Evolutionary conservation across 202 grass and related monocot species (phyloP), one percentile per base, ranked within the genome.

Genomic region (Zizania palustris): DNA sequence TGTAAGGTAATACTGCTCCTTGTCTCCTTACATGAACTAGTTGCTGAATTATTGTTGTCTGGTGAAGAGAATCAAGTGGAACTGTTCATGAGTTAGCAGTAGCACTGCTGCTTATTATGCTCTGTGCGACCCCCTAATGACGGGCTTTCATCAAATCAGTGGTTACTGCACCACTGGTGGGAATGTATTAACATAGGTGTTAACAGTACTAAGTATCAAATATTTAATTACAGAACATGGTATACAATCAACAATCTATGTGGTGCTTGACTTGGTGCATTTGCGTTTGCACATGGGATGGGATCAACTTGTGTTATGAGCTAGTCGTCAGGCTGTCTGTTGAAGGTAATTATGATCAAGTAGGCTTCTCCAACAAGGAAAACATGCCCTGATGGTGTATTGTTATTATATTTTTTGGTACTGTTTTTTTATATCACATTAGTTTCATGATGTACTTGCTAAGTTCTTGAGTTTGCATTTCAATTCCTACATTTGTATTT

Each of bases 401-500:
- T 3, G 0, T 41, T 11, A 12, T 45, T 60, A 3, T 12, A 20
- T 58, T 59, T 3, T 50, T 7, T 60, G 56, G 59, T 45, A 9
- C 59, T 67, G 11, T 67, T 36, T 42, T 42, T 74, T 75, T 22
- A 72, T 75, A 16, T 40, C 56, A 12, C 48, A 6, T 21, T 50
- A 48, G 5, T 36, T 74, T 60, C 22, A 3, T 49, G 5, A 77
- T 5, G 33, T 55, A 21, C 37, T 84, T 18, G 11, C 28, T 43
- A 53, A 60, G 69, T 20, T 14, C 6, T 67, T 50, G 51, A 39
- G 9, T 48, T 58, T 57, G 14, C 58, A 68, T 8, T 62, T 73
- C 7, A 42, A 4, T 50, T 81, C 6, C 40, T 76, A 41, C 19
- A 72, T 66, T 50, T 81, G 16, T 44, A 69, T 62, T 60, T 2